Percentiles rank a stretch among this genome's conserved stretches.
Evolutionary conservation across 495 filamentous ascomycete genomes (phyloP).

Genomic region (Cercophora scortea): DNA sequence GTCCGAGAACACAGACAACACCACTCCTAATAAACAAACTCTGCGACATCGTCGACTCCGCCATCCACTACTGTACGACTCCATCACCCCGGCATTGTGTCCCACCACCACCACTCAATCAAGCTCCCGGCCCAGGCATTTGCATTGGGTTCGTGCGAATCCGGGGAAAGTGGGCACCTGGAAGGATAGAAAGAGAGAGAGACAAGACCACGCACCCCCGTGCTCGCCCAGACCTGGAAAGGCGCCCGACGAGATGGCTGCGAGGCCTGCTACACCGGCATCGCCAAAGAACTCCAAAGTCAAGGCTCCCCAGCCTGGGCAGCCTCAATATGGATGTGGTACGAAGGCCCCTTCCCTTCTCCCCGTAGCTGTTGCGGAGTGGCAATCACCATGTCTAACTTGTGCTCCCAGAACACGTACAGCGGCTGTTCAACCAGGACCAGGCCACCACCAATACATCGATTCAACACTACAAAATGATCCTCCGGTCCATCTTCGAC

Average conservation of each 20-base stretch:
- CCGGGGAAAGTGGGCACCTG: too few relatives aligned
- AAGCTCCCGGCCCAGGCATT: too few relatives aligned
- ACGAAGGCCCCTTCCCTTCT: constrained; percentile 10
- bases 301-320: constrained; percentile 41
- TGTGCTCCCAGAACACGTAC: constrained; percentile 39
- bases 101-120: too few relatives aligned
- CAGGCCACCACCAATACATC: constrained; percentile 41
- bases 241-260: constrained; percentile 24
- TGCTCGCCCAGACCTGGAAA: neutral
- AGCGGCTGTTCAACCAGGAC: constrained; percentile 42
- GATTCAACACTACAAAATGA: constrained; percentile 46
- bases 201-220: too few relatives aligned
- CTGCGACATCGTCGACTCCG: too few relatives aligned
- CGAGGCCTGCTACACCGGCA: constrained; percentile 41
- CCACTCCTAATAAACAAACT: too few relatives aligned
- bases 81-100: too few relatives aligned
- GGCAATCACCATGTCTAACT: neutral
- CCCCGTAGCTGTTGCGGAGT: neutral
- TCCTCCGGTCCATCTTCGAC: constrained; percentile 44
- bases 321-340: constrained; percentile 50
- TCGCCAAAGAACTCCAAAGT: constrained; percentile 46
- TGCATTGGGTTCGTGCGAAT: too few relatives aligned
- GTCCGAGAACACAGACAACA: too few relatives aligned
- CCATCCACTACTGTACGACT: too few relatives aligned
- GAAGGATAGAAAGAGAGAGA: too few relatives aligned